phyloP scores from a whole-genome alignment of 305 asterid species.

The Fraxinus latifolia region DNA sequence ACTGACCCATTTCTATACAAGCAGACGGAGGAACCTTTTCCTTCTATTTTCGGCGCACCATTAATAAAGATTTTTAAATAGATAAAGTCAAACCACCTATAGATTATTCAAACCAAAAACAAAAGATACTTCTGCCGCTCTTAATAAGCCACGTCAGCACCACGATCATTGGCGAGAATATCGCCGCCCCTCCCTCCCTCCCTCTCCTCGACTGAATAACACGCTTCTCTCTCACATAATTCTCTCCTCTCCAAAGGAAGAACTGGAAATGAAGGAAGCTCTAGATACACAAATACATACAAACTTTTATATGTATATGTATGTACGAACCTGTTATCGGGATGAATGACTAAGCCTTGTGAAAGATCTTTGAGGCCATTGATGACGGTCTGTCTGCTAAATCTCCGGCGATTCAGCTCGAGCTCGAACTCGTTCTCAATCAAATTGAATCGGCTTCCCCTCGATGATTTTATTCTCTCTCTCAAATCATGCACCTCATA shows the following conservation, averaged over 20 bases:
- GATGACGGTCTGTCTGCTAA: constrained; percentile 55
- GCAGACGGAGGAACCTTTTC: neutral
- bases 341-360: constrained; percentile 50
- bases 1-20: neutral
- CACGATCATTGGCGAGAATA: neutral
- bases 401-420: constrained; percentile 32
- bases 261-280: neutral
- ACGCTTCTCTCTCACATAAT: neutral
- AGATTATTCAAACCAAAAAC: constrained; percentile 5
- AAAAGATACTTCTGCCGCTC: neutral
- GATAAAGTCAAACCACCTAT: neutral
- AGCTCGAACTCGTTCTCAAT: constrained; percentile 56
- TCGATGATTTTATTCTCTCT: constrained; percentile 50
- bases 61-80: neutral
- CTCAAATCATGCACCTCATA: constrained; percentile 53
- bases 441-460: constrained; percentile 51
- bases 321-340: constrained; percentile 55
- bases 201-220: neutral
- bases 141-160: constrained; percentile 26
- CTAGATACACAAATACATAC: neutral
- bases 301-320: neutral
- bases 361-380: constrained; percentile 59
- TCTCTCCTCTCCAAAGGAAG: neutral
- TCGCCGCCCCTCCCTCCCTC: neutral
- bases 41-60: neutral